Base-by-base conservation (phyloP, 202 grass and related monocot genomes). In the Panicum hallii region DNA sequence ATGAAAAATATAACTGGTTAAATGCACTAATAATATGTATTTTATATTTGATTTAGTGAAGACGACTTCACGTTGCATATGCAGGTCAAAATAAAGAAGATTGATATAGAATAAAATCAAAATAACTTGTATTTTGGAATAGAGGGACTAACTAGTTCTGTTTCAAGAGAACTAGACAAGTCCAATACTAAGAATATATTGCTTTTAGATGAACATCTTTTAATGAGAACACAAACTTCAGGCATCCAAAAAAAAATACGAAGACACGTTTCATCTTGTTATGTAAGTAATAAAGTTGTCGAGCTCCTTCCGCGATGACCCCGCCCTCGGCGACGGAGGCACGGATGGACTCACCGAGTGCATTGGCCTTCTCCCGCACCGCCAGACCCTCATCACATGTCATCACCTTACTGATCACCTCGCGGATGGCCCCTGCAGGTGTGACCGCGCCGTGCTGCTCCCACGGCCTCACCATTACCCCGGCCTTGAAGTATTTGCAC, bases 401-500 rank as follows among this genome's bases (percentile, higher is more conserved):
- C 69, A 44, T 77, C 74, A 3, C 5, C 30, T n/a, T 74, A 22
- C 85, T 75, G 76, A 95, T 87, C 36, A 67, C 67, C 4, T 87
- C 63, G 17, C 82, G 57, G 30, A 92, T 75, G 56, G 64, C 55
- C 7, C 26, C n/a, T 9, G 86, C 75, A n/a, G 75, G 46, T 41
- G 67, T 36, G 34, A 88, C 86, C 41, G 86, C 79, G 0, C 12
- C 1, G 70, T 85, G 70, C 40, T 81, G 75, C 57, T 72, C 72
- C 86, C 86, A 88, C 0, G 78, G 66, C 62, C 87, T 74, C 50
- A 90, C 83, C 10, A 90, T 53, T 23, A 90, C 9, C 10, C 93
- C 90, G n/a, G 63, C 86, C 86, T 79, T 85, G 54, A 93, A 77
- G 52, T 52, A 76, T 65, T 85, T 85, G 69, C 88, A 90, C 28